Evolutionary conservation across 768 basidiomycete genomes (phyloP).

Genomic region (Calocybe indica): DNA sequence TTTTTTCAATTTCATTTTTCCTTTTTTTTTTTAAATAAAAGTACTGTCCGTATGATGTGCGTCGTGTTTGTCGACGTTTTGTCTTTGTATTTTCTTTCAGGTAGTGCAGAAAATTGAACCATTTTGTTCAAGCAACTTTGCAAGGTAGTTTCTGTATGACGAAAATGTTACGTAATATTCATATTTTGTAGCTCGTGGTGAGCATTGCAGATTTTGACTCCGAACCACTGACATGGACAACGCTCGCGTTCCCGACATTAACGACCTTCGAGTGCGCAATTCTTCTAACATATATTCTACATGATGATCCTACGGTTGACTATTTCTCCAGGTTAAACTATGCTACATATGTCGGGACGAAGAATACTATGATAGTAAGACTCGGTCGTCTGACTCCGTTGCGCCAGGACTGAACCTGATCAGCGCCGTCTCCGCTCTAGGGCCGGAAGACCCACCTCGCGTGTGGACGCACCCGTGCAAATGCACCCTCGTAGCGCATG

Average conservation of each 20-base stretch:
- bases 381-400: not conserved
- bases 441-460: constrained; percentile 40
- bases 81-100: constrained; percentile 1
- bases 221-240: constrained; percentile 3
- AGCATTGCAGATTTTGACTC: not conserved
- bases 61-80: not conserved
- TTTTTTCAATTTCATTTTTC: not conserved
- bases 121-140: too few relatives aligned
- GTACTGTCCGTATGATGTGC: not conserved
- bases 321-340: constrained; percentile 48
- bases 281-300: not conserved
- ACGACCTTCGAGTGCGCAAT: constrained; percentile 21
- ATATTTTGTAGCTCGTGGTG: too few relatives aligned
- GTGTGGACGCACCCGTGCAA: constrained; percentile 77
- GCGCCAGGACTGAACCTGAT: not conserved
- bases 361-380: constrained; percentile 37
- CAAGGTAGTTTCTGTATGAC: too few relatives aligned
- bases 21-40: not conserved
- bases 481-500: constrained; percentile 78
- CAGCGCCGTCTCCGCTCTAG: constrained; percentile 16
- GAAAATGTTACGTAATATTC: too few relatives aligned
- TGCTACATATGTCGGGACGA: constrained; percentile 82
- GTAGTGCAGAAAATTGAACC: not conserved
- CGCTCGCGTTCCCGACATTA: constrained; percentile 17
- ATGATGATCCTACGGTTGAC: not conserved